Conservation (phyloP, 176 grass and related monocot genomes). For the maize (Zea mays) region DNA sequence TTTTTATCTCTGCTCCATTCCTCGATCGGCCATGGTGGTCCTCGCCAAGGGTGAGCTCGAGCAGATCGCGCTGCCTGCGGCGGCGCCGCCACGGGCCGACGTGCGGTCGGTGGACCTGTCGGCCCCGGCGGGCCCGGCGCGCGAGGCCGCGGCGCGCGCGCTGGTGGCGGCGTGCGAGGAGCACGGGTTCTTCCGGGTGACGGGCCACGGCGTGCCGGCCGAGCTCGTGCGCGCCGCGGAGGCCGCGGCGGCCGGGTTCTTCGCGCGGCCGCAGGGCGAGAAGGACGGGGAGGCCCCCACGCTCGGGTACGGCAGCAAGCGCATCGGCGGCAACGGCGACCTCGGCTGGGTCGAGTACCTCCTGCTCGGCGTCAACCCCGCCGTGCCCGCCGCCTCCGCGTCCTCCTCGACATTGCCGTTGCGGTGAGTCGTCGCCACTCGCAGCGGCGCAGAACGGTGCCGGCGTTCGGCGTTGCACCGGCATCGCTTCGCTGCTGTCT, state of each 20-base stretch:
- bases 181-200: slow-evolving; percentile 77
- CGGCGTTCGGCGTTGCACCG: slow-evolving; percentile 32
- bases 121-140: neutral
- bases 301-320: slow-evolving; percentile 69
- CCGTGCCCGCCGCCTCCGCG: slow-evolving; percentile 3
- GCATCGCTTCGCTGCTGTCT: slow-evolving; percentile 6
- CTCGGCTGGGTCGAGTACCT: slow-evolving; percentile 91
- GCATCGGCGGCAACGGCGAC: slow-evolving; percentile 73
- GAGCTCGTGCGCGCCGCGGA: slow-evolving; percentile 59
- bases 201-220: slow-evolving; percentile 65
- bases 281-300: slow-evolving; percentile 51
- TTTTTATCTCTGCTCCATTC: neutral
- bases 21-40: slow-evolving; percentile 53
- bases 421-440: slow-evolving; percentile 32
- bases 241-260: slow-evolving; percentile 57
- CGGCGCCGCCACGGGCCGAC: slow-evolving; percentile 30
- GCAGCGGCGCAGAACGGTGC: neutral
- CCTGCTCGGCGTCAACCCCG: slow-evolving; percentile 45
- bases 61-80: slow-evolving; percentile 56
- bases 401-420: slow-evolving; percentile 43
- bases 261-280: slow-evolving; percentile 52
- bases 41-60: slow-evolving; percentile 59
- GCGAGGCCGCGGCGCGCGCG: slow-evolving; percentile 40
- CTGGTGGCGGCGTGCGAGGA: slow-evolving; percentile 76
- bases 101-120: slow-evolving; percentile 64